A percentile compares a stretch with the other conserved stretches of the same genome.
Evolutionary conservation across 164 flowering plant species (phyloP).

Genomic region (Cinnamomum chago): DNA sequence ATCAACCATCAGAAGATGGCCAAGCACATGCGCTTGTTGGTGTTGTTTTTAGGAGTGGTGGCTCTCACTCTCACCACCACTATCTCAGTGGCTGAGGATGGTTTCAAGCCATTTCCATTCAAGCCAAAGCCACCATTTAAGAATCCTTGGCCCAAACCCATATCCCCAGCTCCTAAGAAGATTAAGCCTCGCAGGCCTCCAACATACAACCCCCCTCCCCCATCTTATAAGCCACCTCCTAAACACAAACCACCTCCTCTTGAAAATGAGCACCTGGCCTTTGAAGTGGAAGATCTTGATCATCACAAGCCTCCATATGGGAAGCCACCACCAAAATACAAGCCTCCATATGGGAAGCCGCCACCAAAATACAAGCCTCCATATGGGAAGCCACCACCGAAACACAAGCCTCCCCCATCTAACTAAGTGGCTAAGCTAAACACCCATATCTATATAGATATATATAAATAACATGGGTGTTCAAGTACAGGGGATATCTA

Average conservation of each 20-base stretch:
- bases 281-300: background rate
- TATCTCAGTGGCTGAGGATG: too few relatives aligned
- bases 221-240: background rate
- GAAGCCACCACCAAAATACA: too few relatives aligned
- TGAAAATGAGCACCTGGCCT: background rate
- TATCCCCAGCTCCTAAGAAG: slow-evolving; percentile 3
- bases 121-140: background rate
- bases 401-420: background rate
- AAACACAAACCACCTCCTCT: background rate
- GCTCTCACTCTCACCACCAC: too few relatives aligned
- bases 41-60: background rate
- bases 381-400: too few relatives aligned
- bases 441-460: too few relatives aligned
- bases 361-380: background rate
- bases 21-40: background rate
- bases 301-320: too few relatives aligned
- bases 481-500: too few relatives aligned
- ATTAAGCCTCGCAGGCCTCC: background rate
- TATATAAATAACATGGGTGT: too few relatives aligned
- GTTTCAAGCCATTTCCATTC: too few relatives aligned
- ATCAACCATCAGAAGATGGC: background rate
- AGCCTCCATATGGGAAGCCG: background rate
- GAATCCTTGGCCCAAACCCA: background rate
- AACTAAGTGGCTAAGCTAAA: background rate
- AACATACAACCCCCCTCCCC: background rate